These are phyloP conservation scores for Wickerhamiella kazuoi DNA, from an alignment of 805 yeast genomes.

Conservation along the genomic window DNA sequence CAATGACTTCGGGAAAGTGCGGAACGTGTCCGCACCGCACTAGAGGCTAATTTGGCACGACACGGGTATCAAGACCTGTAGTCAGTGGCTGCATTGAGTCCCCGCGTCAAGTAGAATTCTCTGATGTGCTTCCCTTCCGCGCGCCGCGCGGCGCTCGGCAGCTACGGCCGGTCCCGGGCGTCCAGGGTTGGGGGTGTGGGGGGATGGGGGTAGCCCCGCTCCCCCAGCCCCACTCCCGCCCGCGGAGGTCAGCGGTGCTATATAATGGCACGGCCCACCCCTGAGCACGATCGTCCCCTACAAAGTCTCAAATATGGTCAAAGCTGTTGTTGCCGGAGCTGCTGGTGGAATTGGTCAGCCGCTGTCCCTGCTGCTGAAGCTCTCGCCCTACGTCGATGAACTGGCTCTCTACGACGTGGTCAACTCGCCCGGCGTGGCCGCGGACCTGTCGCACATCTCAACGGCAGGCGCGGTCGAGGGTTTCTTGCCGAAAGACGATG, in stretches of 20 bases:
- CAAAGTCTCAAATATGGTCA: slow-evolving; percentile 17
- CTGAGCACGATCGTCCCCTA: not conserved
- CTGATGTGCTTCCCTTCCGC: no score
- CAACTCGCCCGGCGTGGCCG: slow-evolving; percentile 70
- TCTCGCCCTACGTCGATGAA: slow-evolving; percentile 42
- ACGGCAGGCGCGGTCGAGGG: slow-evolving; percentile 45
- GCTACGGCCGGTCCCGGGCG: no score
- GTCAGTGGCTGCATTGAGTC: no score
- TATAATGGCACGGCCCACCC: not conserved
- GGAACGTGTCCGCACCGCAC: no score
- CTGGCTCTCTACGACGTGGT: slow-evolving; percentile 74
- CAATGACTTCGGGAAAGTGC: no score
- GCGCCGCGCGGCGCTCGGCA: no score
- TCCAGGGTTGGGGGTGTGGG: no score
- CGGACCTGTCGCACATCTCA: slow-evolving; percentile 72
- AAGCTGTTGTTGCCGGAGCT: slow-evolving; percentile 44
- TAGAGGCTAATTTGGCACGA: no score
- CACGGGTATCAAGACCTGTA: no score
- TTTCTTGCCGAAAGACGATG: slow-evolving; percentile 36
- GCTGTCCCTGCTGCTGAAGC: slow-evolving; percentile 59
- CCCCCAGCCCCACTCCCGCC: not conserved
- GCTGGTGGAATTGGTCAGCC: slow-evolving; percentile 96
- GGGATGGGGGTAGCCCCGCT: no score
- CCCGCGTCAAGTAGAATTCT: no score
- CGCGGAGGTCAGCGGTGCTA: not conserved